A percentile compares a stretch with the other conserved stretches of the same genome.
Evolutionary conservation across 1,284 basidiomycete species (phyloP).

Genomic region (Cutaneotrichosporon sp.): DNA sequence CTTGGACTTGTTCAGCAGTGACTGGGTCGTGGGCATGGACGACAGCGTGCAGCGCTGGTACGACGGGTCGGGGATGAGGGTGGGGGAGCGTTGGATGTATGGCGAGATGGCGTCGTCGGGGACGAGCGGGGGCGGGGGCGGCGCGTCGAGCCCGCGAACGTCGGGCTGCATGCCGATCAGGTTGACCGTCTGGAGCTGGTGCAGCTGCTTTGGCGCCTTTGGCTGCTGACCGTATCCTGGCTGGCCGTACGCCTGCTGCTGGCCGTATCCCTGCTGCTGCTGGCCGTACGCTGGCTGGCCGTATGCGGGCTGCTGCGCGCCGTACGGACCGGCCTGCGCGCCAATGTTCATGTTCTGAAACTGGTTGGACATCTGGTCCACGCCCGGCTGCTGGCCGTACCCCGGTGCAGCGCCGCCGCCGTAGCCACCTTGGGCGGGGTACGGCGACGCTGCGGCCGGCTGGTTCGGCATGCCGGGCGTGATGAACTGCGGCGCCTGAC

Average conservation of each 20-base stretch:
- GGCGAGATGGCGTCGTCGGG: conserved; percentile 64
- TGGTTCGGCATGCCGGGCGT: conserved; percentile 66
- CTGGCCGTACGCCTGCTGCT: conserved; percentile 19
- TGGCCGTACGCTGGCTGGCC: conserved; percentile 35
- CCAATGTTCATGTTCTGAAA: conserved; percentile 78
- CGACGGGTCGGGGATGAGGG: conserved; percentile 78
- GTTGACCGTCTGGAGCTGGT: conserved; percentile 70
- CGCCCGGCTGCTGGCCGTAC: conserved; percentile 37
- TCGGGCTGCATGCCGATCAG: conserved; percentile 85
- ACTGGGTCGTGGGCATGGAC: conserved; percentile 86
- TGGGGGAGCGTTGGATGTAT: conserved; percentile 66
- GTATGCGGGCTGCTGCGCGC: conserved; percentile 10
- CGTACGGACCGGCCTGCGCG: conserved; percentile 51
- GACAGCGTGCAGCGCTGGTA: conserved; percentile 93
- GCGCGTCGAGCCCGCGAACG: conserved; percentile 70
- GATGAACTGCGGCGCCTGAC: conserved; percentile 60
- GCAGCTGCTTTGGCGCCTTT: conserved; percentile 42
- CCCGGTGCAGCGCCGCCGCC: conserved; percentile 24
- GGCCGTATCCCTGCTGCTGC: conserved; percentile 26
- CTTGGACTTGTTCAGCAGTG: conserved; percentile 86
- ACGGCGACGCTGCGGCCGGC: conserved; percentile 40
- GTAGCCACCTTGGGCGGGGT: conserved; percentile 21
- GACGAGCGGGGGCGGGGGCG: conserved; percentile 82
- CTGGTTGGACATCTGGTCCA: conserved; percentile 72
- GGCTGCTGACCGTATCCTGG: conserved; percentile 2